Evolutionary conservation across 2,329 filamentous ascomycete species (phyloP), one percentile per base, ranked within the genome.

Genomic region (Harringtonia aguacate): DNA sequence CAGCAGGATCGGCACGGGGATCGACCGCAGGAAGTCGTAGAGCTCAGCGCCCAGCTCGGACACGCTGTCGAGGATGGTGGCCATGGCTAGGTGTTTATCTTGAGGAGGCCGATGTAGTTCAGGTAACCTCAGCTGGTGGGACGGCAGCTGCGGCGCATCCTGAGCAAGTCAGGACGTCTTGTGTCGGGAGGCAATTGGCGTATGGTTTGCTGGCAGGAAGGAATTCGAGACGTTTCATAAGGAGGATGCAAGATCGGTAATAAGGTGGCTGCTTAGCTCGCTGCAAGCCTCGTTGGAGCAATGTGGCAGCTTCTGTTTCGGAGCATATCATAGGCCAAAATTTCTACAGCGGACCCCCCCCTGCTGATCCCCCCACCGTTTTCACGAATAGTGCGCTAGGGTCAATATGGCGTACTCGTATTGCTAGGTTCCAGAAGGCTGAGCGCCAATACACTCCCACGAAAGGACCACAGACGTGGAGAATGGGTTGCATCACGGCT

Each of bases 1-100:
- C 8, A 55, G 44, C 5, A 53, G 43, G 18, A 49, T 9, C 12
- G 40, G 43, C 14, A 46, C 6, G 31, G 53, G 49, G 10, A 41
- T 42, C 13, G 47, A 36, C 5, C 14, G 22, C 18, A 48, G 10
- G 8, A 34, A 20, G 34, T 39, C 42, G 24, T 48, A 28, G 3
- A 46, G n/a, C 17, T 36, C 18, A 42, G 15, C 43, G 33, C 41
- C 36, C 18, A 44, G 40, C 39, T 44, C 43, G 17, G 29, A 14
- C 33, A 36, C 27, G 22, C 17, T 13, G n/a, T 12, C 24, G 18
- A 42, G 17, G 17, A 14, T 4, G 21, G 28, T 33, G n/a, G 39
- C 46, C 50, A 49, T 40, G 27, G 30, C 12, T 31, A 8, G 21
- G 15, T n/a, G 8, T 13, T 29, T 42, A 3, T 14, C n/a, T n/a